A percentile compares a stretch with the other conserved stretches of the same genome.
Evolutionary conservation across 208 protist species (phyloP).

Genomic region (Trypanosoma rangeli): DNA sequence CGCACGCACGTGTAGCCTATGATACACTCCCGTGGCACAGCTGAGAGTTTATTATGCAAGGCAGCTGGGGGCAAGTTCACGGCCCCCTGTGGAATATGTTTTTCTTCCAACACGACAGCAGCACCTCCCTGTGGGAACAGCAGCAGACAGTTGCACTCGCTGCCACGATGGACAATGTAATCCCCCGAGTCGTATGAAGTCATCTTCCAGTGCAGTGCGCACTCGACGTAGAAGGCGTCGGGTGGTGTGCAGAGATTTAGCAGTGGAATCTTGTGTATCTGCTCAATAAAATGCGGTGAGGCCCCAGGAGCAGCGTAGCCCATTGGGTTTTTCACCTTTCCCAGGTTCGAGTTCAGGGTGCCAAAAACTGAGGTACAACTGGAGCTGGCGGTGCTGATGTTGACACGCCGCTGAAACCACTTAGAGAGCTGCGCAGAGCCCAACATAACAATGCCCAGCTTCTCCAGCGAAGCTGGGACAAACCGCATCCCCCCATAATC

Average conservation of each 20-base stretch:
- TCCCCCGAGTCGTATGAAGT: constrained; percentile 45
- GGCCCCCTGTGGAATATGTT: constrained; percentile 12
- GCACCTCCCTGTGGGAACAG: constrained; percentile 66
- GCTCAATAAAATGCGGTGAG: constrained; percentile 41
- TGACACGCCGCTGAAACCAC: constrained; percentile 27
- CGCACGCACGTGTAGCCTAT: constrained; percentile 82
- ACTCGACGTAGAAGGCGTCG: constrained; percentile 34
- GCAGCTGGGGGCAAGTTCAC: neutral
- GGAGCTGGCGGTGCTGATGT: constrained; percentile 4
- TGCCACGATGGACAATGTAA: constrained; percentile 45
- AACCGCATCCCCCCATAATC: constrained; percentile 53
- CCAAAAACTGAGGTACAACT: neutral
- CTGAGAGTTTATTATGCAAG: neutral
- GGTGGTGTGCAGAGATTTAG: constrained; percentile 34
- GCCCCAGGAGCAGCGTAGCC: constrained; percentile 14
- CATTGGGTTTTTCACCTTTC: neutral
- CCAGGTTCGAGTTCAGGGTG: neutral
- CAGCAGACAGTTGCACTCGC: constrained; percentile 78
- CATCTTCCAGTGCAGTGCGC: constrained; percentile 45
- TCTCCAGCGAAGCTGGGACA: constrained; percentile 28
- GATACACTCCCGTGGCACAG: constrained; percentile 49
- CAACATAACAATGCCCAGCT: constrained; percentile 9
- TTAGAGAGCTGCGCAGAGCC: constrained; percentile 3
- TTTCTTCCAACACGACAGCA: constrained; percentile 48
- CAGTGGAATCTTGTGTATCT: constrained; percentile 50